Evolutionary conservation across 1,284 basidiomycete genomes (phyloP).

Genomic region (Anthracocystis walkeri): DNA sequence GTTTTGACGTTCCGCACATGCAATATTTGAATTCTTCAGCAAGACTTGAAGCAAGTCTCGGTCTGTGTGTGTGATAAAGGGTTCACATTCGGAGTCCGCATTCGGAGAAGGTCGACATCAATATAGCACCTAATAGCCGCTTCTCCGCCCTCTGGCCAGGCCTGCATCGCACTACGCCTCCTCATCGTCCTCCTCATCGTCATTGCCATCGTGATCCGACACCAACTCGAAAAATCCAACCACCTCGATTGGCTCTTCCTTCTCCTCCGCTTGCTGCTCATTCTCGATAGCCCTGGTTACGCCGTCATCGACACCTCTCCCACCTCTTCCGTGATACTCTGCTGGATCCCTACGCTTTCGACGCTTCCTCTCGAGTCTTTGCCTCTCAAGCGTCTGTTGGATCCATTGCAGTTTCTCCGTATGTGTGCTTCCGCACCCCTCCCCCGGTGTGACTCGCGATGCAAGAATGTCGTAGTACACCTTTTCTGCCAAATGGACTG

Average conservation of each 20-base stretch:
- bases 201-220: conserved; percentile 10
- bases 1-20: neutral
- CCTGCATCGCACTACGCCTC: neutral
- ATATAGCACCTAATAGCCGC: too few relatives aligned
- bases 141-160: too few relatives aligned
- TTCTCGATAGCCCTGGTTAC: conserved; percentile 13
- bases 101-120: neutral
- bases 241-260: conserved; percentile 4
- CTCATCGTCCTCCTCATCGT: conserved; percentile 16
- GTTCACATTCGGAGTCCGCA: neutral
- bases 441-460: conserved; percentile 1
- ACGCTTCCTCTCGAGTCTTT: conserved; percentile 73
- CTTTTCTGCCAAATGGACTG: conserved; percentile 27
- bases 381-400: conserved; percentile 75
- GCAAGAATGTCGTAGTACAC: conserved; percentile 69
- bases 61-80: neutral
- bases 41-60: neutral
- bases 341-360: conserved; percentile 38
- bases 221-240: conserved; percentile 33
- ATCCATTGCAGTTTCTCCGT: conserved; percentile 70
- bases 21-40: neutral
- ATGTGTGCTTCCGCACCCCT: conserved; percentile 7
- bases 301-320: conserved; percentile 44
- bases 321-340: conserved; percentile 58
- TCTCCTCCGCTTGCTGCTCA: neutral